Percentiles rank a stretch among this genome's conserved stretches.
phyloP scores from a whole-genome alignment of 1,284 basidiomycete species.

The Sanghuangporus baumii region DNA sequence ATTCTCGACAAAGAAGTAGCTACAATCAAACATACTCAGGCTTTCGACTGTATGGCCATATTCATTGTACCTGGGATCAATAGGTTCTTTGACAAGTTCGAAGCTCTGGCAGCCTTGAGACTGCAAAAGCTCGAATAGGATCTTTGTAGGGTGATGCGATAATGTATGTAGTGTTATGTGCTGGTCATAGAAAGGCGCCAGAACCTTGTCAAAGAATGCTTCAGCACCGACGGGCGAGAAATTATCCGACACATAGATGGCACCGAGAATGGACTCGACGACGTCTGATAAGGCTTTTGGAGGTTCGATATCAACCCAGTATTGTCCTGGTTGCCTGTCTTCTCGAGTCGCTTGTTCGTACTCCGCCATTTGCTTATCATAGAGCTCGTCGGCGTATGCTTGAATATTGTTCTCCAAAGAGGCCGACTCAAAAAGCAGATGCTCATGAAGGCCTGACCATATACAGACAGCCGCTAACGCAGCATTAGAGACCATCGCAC shows the following conservation, averaged over 20 bases:
- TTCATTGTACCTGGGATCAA: slow-evolving; percentile 29
- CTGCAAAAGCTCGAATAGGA: slow-evolving; percentile 65
- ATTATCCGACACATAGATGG: slow-evolving; percentile 68
- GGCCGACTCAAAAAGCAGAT: slow-evolving; percentile 53
- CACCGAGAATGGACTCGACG: slow-evolving; percentile 71
- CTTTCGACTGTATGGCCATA: slow-evolving; percentile 34
- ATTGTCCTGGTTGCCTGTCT: slow-evolving; percentile 51
- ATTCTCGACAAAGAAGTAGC: not conserved
- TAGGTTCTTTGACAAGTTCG: slow-evolving; percentile 40
- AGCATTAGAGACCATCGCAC: slow-evolving; percentile 76
- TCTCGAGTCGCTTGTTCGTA: slow-evolving; percentile 41
- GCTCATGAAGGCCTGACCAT: slow-evolving; percentile 53
- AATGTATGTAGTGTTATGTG: slow-evolving; percentile 66
- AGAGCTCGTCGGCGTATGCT: slow-evolving; percentile 47
- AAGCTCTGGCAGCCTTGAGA: slow-evolving; percentile 63
- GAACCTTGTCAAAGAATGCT: slow-evolving; percentile 55
- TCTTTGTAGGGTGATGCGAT: slow-evolving; percentile 66
- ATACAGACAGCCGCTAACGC: slow-evolving; percentile 70
- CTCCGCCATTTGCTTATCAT: slow-evolving; percentile 43
- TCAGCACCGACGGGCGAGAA: slow-evolving; percentile 56
- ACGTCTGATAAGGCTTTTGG: slow-evolving; percentile 76
- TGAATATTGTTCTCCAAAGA: slow-evolving; percentile 45
- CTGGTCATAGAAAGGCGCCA: slow-evolving; percentile 70
- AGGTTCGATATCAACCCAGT: slow-evolving; percentile 68
- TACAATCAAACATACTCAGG: slow-evolving; percentile 35